phyloP scores from a whole-genome alignment of 495 filamentous ascomycete genomes.

The Trichoderma virens region DNA sequence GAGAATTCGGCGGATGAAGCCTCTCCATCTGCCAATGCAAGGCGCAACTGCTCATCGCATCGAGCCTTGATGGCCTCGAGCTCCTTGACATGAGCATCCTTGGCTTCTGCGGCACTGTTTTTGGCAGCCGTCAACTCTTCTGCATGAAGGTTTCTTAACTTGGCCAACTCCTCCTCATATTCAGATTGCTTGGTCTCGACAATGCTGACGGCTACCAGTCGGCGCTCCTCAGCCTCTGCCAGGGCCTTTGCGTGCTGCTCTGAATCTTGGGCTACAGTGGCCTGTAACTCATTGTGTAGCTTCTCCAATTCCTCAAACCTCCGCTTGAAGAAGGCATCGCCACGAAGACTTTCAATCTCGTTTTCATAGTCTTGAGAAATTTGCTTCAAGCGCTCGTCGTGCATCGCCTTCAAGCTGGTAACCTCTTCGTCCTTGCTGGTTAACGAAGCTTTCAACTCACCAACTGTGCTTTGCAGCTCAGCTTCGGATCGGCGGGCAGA shows the following conservation, averaged over 20 bases:
- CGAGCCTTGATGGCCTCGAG: constrained; percentile 33
- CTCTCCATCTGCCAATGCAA: constrained; percentile 28
- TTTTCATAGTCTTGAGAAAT: constrained; percentile 46
- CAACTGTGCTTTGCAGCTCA: background rate
- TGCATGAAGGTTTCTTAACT: constrained; percentile 36
- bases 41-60: constrained; percentile 27
- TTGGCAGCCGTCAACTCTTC: constrained; percentile 38
- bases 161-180: constrained; percentile 35
- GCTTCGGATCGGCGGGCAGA: background rate
- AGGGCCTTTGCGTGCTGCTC: constrained; percentile 31
- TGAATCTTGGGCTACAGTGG: constrained; percentile 31
- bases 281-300: constrained; percentile 35
- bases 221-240: constrained; percentile 28
- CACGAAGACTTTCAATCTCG: constrained; percentile 49
- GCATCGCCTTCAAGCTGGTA: constrained; percentile 39
- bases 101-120: constrained; percentile 28
- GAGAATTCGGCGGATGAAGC: constrained; percentile 16
- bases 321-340: constrained; percentile 47
- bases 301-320: constrained; percentile 43
- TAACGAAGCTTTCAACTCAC: background rate
- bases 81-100: constrained; percentile 28
- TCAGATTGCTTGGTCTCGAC: constrained; percentile 34
- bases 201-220: constrained; percentile 26
- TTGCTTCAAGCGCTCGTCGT: constrained; percentile 40
- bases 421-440: constrained; percentile 12